Evolutionary conservation across 805 yeast species (phyloP), one percentile per base, ranked within the genome.

Genomic region (Wickerhamiella kurtzmanii): DNA sequence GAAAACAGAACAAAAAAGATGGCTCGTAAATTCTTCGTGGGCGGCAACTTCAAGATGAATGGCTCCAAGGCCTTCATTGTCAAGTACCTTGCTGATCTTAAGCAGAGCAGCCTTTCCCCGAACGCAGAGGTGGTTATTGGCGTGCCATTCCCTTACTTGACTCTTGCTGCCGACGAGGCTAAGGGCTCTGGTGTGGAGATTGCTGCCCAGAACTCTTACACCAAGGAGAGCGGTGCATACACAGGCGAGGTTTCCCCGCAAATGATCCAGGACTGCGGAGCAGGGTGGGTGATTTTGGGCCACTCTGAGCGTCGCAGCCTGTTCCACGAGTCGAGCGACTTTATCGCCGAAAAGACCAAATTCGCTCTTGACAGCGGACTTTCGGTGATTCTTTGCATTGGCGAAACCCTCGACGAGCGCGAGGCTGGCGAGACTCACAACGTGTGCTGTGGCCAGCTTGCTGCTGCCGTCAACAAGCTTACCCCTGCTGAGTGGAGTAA

Each of bases 41-140:
- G 98, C 61, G 98, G 98, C 64, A 92, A 92, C 87, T 89, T 92
- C 79, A 92, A 92, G 72, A 81, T 92, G 85, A 92, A 92, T 77
- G 98, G 98, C 66, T 72, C 94, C 64, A 80, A 80, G 71, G 77
- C 75, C 60, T 82, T 92, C 60, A 83, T 92, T 68, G 76, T 78
- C 67, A 70, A 77, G 58, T 88, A 92, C 64, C 81, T 89, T 53
- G 88, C 79, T 55, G 73, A 79, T 71, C 77, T 92, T 64, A 89
- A 89, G 76, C 65, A 69, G 46, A 82, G 94, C 56, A 72, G 76
- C 44, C 72, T 92, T 57, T 83, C 94, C 55, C 61, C 75, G 45
- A 72, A 80, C 62, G 89, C 83, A 50, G 92, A 89, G 72, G 96
- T 92, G 57, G 98, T 89, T 53, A 76, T 92, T 68, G 79, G 95